These are phyloP conservation scores for Vigna reflexopilosa DNA, from an alignment of 306 rosid genomes.

Conservation along the genomic window DNA sequence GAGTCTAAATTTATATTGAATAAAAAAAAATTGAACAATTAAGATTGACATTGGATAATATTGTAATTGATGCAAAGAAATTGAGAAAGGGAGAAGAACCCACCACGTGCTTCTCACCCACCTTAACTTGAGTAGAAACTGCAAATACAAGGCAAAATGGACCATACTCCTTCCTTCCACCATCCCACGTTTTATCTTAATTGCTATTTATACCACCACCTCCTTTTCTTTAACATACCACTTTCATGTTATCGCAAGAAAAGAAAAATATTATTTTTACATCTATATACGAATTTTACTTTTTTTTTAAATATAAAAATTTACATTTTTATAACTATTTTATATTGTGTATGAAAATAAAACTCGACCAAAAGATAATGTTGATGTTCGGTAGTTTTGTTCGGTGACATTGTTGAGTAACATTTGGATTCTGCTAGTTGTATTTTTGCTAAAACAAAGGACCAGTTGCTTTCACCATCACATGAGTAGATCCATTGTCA, in stretches of 20 bases:
- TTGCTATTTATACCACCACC: no score
- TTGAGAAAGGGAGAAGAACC: not conserved
- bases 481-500: not conserved
- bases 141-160: not conserved
- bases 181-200: no score
- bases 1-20: no score
- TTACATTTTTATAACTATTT: no score
- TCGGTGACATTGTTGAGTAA: not conserved
- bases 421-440: not conserved
- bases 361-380: not conserved
- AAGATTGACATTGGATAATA: no score
- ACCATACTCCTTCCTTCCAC: not conserved
- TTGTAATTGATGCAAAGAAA: not conserved
- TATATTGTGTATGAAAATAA: no score
- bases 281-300: no score
- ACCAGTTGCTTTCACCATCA: slow-evolving; percentile 1
- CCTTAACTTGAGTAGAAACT: not conserved
- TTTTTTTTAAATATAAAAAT: no score
- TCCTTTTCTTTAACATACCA: not conserved
- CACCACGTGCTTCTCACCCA: not conserved
- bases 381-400: not conserved
- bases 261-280: no score
- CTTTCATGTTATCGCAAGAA: not conserved
- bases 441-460: not conserved
- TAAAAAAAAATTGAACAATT: no score